phyloP scores from a whole-genome alignment of 2,329 filamentous ascomycete genomes.

The Neofusicoccum sp. region DNA sequence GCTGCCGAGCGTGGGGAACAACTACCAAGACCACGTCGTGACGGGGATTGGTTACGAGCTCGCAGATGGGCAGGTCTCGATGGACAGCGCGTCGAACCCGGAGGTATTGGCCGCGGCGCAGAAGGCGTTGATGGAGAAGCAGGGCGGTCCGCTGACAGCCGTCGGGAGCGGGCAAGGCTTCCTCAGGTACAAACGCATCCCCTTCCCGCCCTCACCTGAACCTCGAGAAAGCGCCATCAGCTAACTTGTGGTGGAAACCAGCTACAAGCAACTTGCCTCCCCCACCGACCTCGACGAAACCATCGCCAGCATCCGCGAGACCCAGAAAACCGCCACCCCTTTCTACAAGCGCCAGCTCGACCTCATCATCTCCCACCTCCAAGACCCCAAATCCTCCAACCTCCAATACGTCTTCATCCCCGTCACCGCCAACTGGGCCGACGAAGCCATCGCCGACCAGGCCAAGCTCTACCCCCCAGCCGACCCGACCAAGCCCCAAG shows the following conservation, averaged over 20 bases:
- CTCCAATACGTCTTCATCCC: slow-evolving; percentile 11
- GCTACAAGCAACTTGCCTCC: slow-evolving; percentile 14
- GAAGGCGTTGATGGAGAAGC: neutral
- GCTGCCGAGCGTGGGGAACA: slow-evolving; percentile 36
- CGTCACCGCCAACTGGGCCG: neutral
- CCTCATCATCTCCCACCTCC: slow-evolving; percentile 18
- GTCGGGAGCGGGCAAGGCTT: slow-evolving; percentile 20
- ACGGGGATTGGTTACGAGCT: slow-evolving; percentile 13
- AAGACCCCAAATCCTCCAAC: slow-evolving; percentile 7
- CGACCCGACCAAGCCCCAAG: neutral
- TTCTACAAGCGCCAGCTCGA: slow-evolving; percentile 22
- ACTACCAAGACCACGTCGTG: slow-evolving; percentile 39
- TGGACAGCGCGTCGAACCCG: neutral
- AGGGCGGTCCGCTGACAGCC: neutral
- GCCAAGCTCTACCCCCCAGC: neutral
- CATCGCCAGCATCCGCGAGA: slow-evolving; percentile 9
- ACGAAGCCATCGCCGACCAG: neutral
- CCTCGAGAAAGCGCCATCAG: too few relatives aligned
- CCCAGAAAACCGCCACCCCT: slow-evolving; percentile 9
- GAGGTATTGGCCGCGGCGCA: slow-evolving; percentile 14
- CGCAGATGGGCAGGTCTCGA: neutral
- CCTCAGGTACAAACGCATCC: neutral
- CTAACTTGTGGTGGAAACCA: neutral
- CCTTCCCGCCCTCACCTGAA: neutral
- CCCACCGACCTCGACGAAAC: slow-evolving; percentile 5